Evolutionary conservation across 257 asterid species (phyloP), one percentile per base, ranked within the genome.

Genomic region (Solanum habrochaites): DNA sequence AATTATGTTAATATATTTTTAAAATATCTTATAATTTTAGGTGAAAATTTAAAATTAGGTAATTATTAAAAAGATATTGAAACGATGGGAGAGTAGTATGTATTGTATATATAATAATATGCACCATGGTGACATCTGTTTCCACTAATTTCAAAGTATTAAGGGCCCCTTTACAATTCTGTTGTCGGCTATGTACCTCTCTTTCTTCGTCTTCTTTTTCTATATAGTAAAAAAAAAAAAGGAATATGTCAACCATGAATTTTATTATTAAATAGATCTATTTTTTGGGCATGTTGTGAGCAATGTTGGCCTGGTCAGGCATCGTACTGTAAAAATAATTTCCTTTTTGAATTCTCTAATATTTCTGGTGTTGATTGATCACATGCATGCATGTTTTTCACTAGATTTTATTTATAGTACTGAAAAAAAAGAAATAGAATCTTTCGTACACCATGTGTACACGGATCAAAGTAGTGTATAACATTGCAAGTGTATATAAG

Each of bases 121-220:
- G 58, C 58, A 49, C 58, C 23, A 27, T 27, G 2, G 25, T 45
- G 83, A 78, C 83, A 78, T 78, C 84, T 25, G 1, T 58, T 47
- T 16, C 67, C 84, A 47, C 42, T 43, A 77, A 43, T 78, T 78
- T 78, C 84, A 78, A 78, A 78, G 40, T 78, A 78, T 13, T 8
- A 78, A 31, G 64, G 84, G 66, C 2, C 66, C 83, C 15, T 7
- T 27, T 25, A 27, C 7, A 78, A 45, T 78, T 78, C 84, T 47
- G 27, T 16, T 78, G 66, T 78, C 84, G 84, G 84, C 42, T 23
- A 60, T 60, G 62, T 56, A 42, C 60, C 56, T 75, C 12, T 37
- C 7, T 13, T 74, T 40, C 21, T n/a, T 42, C 37, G 2, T 75
- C 37, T 40, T 23, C 9, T 23, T 12, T 23, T 23, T 39, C 4